Base-by-base conservation (phyloP, 2,329 filamentous ascomycete genomes). In the Rhinocladiella mackenziei region DNA sequence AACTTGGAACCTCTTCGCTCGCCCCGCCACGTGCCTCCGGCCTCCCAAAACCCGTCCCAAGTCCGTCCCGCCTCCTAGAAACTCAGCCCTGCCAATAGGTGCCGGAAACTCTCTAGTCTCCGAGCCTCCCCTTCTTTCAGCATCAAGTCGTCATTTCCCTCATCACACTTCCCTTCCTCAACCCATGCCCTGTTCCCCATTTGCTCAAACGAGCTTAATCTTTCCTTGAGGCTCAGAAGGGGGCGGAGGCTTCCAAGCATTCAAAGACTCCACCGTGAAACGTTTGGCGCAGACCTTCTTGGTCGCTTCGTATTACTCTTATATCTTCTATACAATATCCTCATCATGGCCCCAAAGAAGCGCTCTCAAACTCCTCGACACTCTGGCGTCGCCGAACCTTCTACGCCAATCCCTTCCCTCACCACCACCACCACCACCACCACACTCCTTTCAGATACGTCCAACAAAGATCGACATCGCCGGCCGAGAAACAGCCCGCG, bases 171-270 rank as follows among this genome's bases (percentile, higher is more conserved):
- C 23, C 38, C 39, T 30, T 47, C 28, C 39, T 49, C 48, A 49
- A 48, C 48, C 48, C 53, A 57, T 53, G 53, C 49, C 32, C 17
- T 30, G 20, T 39, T 47, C 53, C 48, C 44, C 48, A 47, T 50
- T 30, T 50, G 43, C 45, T 54, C 51, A 54, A 53, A 54, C 53
- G 48, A 52, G 48, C 51, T 51, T 56, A 56, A 53, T 53, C 50
- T 55, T 52, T 45, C 20, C 47, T 47, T 53, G 55, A 56, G 55
- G 53, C 55, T 57, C 55, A 53, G 50, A 53, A 57, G 48, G 55
- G 55, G 55, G 55, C 55, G 46, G 53, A 54, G 55, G 51, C 54
- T 50, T 52, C 51, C 52, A 51, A 52, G 43, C 50, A 50, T 52
- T 53, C 35, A 34, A 19, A 42, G 50, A 42, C 49, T 50, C 53